These are phyloP conservation scores for Cenchrus fungigraminus DNA, from an alignment of 176 grass and related monocot species.

Conservation along the genomic window DNA sequence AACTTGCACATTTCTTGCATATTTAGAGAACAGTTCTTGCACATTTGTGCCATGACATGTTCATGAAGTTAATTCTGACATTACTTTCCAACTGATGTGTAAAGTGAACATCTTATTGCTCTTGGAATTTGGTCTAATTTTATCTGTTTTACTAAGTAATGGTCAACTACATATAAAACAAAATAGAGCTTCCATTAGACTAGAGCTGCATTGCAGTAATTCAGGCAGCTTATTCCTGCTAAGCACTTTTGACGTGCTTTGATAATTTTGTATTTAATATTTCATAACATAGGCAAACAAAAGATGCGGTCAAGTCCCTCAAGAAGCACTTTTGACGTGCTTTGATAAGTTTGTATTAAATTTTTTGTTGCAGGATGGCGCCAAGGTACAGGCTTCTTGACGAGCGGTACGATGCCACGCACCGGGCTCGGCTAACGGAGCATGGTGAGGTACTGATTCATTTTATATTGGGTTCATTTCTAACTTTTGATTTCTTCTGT, in stretches of 20 bases:
- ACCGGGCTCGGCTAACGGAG: no score
- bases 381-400: no score
- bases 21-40: neutral
- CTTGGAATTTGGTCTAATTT: neutral
- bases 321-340: slow-evolving; percentile 45
- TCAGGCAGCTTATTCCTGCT: neutral
- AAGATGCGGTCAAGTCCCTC: slow-evolving; percentile 79
- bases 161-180: neutral
- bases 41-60: neutral
- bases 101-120: neutral
- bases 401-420: no score
- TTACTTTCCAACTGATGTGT: neutral
- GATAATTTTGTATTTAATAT: slow-evolving; percentile 14
- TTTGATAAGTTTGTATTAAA: no score
- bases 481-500: no score
- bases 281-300: slow-evolving; percentile 56
- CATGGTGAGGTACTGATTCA: no score
- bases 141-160: neutral
- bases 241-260: neutral
- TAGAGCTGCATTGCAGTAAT: neutral
- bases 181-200: slow-evolving; percentile 14
- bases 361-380: no score
- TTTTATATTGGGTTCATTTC: no score
- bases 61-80: neutral
- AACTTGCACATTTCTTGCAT: no score